Percentiles rank a stretch among this genome's conserved stretches.
phyloP scores from a whole-genome alignment of 1,284 basidiomycete genomes.

The Farysia itapuensis region DNA sequence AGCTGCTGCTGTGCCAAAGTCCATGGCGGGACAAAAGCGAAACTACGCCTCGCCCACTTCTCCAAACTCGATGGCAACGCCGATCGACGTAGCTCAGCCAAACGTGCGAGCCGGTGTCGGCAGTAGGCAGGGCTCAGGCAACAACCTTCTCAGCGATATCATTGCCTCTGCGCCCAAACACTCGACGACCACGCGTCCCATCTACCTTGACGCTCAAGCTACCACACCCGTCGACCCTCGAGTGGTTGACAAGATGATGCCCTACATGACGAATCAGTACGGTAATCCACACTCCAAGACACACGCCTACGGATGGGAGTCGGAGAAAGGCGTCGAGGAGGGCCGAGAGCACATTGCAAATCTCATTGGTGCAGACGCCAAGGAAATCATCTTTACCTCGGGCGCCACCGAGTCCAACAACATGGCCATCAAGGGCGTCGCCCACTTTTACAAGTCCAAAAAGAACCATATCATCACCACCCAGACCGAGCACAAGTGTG shows the following conservation, averaged over 20 bases:
- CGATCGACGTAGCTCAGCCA: slow-evolving; percentile 46
- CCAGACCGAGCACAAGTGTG: slow-evolving; percentile 90
- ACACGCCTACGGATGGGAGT: slow-evolving; percentile 99
- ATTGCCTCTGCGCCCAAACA: slow-evolving; percentile 25
- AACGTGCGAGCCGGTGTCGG: slow-evolving; percentile 37
- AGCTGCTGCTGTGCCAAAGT: too few relatives aligned
- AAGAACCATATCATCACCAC: slow-evolving; percentile 66
- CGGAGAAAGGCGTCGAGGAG: slow-evolving; percentile 88
- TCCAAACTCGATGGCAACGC: slow-evolving; percentile 48
- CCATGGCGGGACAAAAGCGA: slow-evolving; percentile 6
- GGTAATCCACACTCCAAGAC: slow-evolving; percentile 98
- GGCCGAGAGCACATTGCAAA: slow-evolving; percentile 87
- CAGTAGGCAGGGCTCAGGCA: slow-evolving; percentile 36
- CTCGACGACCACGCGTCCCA: slow-evolving; percentile 49
- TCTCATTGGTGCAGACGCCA: slow-evolving; percentile 88
- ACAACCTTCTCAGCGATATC: slow-evolving; percentile 33
- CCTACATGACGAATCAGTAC: slow-evolving; percentile 91
- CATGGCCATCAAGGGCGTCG: slow-evolving; percentile 96
- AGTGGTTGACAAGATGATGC: slow-evolving; percentile 95
- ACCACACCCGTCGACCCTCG: slow-evolving; percentile 97
- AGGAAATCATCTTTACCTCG: slow-evolving; percentile 97
- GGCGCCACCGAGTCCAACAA: slow-evolving; percentile 99
- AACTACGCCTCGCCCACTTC: slow-evolving; percentile 42
- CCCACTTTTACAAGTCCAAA: slow-evolving; percentile 69
- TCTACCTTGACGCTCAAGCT: slow-evolving; percentile 62